Evolutionary conservation across 345 rosid genomes (phyloP), one percentile per base, ranked within the genome.

Genomic region (Abelmoschus esculentus): DNA sequence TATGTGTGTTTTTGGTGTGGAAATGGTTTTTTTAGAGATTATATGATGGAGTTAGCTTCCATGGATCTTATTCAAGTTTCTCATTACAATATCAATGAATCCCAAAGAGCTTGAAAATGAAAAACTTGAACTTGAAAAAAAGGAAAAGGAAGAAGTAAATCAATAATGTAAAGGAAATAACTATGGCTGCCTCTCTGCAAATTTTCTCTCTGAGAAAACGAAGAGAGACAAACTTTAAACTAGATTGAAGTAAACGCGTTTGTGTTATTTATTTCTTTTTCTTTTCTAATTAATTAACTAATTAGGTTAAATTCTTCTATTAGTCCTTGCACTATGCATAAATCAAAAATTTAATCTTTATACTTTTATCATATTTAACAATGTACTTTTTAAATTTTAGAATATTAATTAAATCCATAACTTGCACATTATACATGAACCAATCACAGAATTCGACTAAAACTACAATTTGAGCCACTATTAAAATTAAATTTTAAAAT

Each of bases 11-110:
- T 66, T 47, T 47, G 19, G 14, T 15, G 22, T 15, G 9, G 8
- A 66, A 47, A 22, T 5, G 15, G 46, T 29, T 9, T 66, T 54
- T 28, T 57, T 32, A 7, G 6, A 7, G 47, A 11, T 15, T 61
- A 29, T 34, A 70, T 50, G 46, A 49, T 73, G 49, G 66, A 50
- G 5, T 55, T 60, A 17, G 32, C 29, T 52, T 2, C 61, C 77
- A 77, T 66, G 72, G 77, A 73, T 73, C 75, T 73, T 62, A 66
- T 12, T 61, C 68, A 55, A 59, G 67, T 0, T 17, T 54, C 49
- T 52, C 63, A 63, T 53, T 32, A 62, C 6, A 40, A 22, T 61
- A 22, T n/a, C 15, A 62, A 26, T 15, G 70, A 22, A 40, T 6
- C 8, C 44, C 36, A n/a, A 47, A 72, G 31, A 42, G 4, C 8